Conservation (phyloP, 1,139 yeast genomes). For the Suhomyces bokatorum region DNA sequence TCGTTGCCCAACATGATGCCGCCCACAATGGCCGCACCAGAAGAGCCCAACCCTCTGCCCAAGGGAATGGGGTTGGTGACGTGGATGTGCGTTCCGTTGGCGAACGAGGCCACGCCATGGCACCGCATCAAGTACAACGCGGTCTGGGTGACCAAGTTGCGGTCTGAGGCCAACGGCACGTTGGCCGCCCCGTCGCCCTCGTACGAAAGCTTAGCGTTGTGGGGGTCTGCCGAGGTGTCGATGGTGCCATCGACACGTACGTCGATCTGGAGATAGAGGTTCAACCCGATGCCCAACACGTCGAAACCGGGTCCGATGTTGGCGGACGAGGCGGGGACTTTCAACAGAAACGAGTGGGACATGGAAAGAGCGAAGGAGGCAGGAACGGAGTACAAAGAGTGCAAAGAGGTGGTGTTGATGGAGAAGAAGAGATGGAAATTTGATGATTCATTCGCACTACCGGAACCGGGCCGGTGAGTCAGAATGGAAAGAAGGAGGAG, state of each 20-base stretch:
- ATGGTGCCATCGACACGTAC: slow-evolving; percentile 62
- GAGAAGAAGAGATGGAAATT: not conserved
- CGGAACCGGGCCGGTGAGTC: not conserved
- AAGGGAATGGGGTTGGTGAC: slow-evolving; percentile 90
- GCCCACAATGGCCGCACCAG: slow-evolving; percentile 98
- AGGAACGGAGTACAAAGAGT: too few relatives aligned
- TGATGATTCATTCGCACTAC: not conserved
- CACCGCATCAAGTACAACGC: slow-evolving; percentile 89
- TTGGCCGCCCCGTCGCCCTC: slow-evolving; percentile 73
- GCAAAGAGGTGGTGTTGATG: not conserved
- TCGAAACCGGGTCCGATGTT: slow-evolving; percentile 98
- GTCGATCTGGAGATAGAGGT: slow-evolving; percentile 66
- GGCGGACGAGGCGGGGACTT: slow-evolving; percentile 96
- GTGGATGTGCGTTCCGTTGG: slow-evolving; percentile 77
- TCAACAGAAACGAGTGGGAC: slow-evolving; percentile 51
- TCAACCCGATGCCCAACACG: slow-evolving; percentile 87
- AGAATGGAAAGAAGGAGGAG: not conserved
- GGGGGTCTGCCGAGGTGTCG: slow-evolving; percentile 57
- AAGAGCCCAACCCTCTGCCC: slow-evolving; percentile 95
- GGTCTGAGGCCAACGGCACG: slow-evolving; percentile 76
- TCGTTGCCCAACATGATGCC: slow-evolving; percentile 93
- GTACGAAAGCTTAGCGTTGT: slow-evolving; percentile 70
- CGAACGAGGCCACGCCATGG: slow-evolving; percentile 72
- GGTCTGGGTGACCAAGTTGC: slow-evolving; percentile 85
- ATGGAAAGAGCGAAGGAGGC: too few relatives aligned